Evolutionary conservation across 176 grass and related monocot species (phyloP).

Genomic region (Urochloa ruziziensis): DNA sequence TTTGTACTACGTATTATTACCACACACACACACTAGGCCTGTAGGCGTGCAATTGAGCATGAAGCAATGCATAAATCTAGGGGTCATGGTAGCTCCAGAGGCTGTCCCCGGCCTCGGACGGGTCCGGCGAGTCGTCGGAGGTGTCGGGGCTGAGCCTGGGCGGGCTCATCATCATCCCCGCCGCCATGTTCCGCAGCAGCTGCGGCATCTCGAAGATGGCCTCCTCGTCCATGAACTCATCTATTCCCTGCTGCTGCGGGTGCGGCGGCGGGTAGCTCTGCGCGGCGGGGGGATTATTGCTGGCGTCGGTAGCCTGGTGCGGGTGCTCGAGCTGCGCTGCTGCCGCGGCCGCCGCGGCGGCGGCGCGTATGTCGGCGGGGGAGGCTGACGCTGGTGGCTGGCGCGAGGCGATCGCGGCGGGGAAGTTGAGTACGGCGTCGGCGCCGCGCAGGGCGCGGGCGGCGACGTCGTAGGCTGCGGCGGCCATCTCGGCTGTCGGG

Average conservation of each 20-base stretch:
- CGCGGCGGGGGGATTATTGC: background rate
- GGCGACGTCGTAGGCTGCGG: constrained; percentile 83
- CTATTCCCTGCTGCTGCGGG: background rate
- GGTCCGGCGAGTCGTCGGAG: constrained; percentile 61
- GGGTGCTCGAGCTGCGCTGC: constrained; percentile 28
- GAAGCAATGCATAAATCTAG: constrained; percentile 15
- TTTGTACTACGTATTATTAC: constrained; percentile 28
- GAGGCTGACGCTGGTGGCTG: constrained; percentile 53
- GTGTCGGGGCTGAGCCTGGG: constrained; percentile 63
- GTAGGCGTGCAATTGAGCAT: background rate
- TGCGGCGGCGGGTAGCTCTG: too few relatives aligned
- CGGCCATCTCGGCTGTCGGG: constrained; percentile 86
- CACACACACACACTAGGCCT: constrained; percentile 3
- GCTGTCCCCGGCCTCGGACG: constrained; percentile 53
- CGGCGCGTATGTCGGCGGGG: constrained; percentile 62
- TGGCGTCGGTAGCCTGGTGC: background rate
- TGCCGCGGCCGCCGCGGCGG: constrained; percentile 55
- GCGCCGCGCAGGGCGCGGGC: constrained; percentile 68
- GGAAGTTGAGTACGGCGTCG: constrained; percentile 89
- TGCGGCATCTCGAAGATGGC: constrained; percentile 93
- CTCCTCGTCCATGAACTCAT: constrained; percentile 85
- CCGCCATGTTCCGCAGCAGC: constrained; percentile 85
- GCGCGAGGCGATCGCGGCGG: constrained; percentile 39
- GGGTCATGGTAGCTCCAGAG: constrained; percentile 82
- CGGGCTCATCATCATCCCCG: constrained; percentile 98